These are phyloP conservation scores for Lepidium didymum DNA, from an alignment of 345 rosid species.

Conservation along the genomic window DNA sequence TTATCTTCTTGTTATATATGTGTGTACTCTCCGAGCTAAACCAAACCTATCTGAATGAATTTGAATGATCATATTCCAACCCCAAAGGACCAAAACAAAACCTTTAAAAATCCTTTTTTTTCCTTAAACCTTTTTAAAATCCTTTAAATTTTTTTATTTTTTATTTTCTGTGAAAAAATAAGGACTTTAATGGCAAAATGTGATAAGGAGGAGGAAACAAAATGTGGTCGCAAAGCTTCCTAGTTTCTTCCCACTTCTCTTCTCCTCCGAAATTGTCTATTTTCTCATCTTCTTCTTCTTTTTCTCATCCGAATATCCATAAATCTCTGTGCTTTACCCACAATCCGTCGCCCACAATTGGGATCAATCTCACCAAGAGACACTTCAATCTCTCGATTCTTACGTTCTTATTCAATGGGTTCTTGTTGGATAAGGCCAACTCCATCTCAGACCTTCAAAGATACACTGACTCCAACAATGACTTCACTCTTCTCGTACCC, in stretches of 20 bases:
- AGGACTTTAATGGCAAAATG: not conserved
- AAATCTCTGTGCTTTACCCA: conserved; percentile 7
- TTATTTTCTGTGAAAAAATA: not conserved
- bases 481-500: conserved; percentile 74
- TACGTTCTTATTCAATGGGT: conserved; percentile 41
- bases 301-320: not conserved
- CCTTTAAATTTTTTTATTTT: no score
- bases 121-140: no score
- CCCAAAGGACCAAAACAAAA: not conserved
- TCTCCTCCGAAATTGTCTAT: conserved; percentile 17
- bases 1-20: not conserved
- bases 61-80: no score
- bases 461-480: conserved; percentile 59
- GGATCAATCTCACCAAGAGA: conserved; percentile 42
- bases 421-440: conserved; percentile 21
- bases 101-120: no score
- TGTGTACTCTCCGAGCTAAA: not conserved
- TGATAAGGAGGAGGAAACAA: conserved; percentile 7
- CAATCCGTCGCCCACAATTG: not conserved
- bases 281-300: not conserved
- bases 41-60: not conserved
- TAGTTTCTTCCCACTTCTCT: conserved; percentile 5
- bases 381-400: conserved; percentile 42
- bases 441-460: conserved; percentile 43
- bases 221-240: conserved; percentile 26